Conservation (phyloP, 2,329 filamentous ascomycete genomes). For the Diplodia mutila region DNA sequence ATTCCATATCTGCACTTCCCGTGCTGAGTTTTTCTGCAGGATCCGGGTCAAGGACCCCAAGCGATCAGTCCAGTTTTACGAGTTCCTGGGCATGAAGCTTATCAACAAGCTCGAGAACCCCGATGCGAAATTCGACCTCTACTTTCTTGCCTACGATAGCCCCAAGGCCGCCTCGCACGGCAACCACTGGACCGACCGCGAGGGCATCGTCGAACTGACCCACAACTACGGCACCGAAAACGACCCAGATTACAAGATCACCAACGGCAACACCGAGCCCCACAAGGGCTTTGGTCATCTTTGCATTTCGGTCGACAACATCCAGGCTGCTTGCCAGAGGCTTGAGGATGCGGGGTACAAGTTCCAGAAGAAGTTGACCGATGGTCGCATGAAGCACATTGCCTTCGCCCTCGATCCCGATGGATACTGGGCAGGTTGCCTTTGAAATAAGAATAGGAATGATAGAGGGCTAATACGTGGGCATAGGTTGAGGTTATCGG, state of each 20-base stretch:
- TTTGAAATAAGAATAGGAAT: neutral
- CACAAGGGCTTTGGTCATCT: constrained; percentile 82
- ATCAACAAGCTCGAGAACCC: constrained; percentile 81
- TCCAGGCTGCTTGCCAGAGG: constrained; percentile 86
- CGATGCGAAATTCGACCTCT: constrained; percentile 90
- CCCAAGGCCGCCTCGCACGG: constrained; percentile 74
- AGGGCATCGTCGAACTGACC: constrained; percentile 86
- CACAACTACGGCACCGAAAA: constrained; percentile 87
- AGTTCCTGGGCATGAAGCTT: constrained; percentile 84
- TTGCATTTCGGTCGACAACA: constrained; percentile 69
- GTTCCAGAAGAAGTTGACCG: constrained; percentile 93
- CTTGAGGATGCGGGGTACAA: constrained; percentile 88
- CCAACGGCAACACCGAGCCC: constrained; percentile 91
- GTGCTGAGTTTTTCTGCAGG: constrained; percentile 55
- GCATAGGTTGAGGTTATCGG: constrained; percentile 69
- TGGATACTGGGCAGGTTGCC: constrained; percentile 56
- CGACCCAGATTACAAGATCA: constrained; percentile 77
- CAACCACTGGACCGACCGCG: constrained; percentile 77
- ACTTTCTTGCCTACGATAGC: constrained; percentile 89
- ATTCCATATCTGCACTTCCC: neutral
- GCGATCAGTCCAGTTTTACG: constrained; percentile 83
- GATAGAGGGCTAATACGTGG: neutral
- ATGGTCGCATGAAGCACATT: constrained; percentile 70
- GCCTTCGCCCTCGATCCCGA: constrained; percentile 91
- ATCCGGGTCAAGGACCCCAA: constrained; percentile 94